Evolutionary conservation across 139 green algal genomes (phyloP), one percentile per base, ranked within the genome.

Genomic region (Deuterostichococcus epilithicus): DNA sequence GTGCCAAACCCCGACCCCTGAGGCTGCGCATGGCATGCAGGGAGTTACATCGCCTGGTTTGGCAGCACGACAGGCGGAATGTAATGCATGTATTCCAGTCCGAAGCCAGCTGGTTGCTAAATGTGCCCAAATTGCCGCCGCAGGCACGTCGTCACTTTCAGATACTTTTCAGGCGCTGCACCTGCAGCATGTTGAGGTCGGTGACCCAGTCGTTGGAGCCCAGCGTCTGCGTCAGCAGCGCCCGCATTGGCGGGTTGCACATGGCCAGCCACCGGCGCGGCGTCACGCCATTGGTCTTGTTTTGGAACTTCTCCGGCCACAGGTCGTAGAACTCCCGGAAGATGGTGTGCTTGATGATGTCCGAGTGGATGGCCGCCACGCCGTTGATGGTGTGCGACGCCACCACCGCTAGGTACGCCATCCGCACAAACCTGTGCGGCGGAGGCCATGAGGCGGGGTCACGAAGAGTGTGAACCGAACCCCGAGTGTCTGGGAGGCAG

Each of bases 231-330:
- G 94, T 94, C 88, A 99, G 97, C 52, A 99, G 87, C 5, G 82
- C 60, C 35, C 85, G 76, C 76, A 99, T 90, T 59, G 82, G 73
- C 22, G 95, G 94, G 90, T 99, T 99, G 89, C 93, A 97, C 89
- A 97, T 97, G 34, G 91, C 91, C 73, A 99, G 88, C 96, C 92
- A 97, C 63, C 92, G 83, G 63, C 92, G 84, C 18, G 86, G 92
- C 32, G 91, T 97, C 42, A 96, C 91, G 63, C 95, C 95, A 76
- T 99, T 99, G 78, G 95, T 99, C 86, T 97, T 98, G 93, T 98
- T 98, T 85, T 97, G 91, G 88, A 99, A 98, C 84, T 96, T 96
- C 42, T 87, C 80, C 28, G 87, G 87, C 72, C 78, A 89, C 34
- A 91, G 81, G 20, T 92, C 80, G 47, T 82, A 70, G 80, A 96